Evolutionary conservation across 495 filamentous ascomycete species (phyloP), one percentile per base, ranked within the genome.

Genomic region (Echria macrotheca): DNA sequence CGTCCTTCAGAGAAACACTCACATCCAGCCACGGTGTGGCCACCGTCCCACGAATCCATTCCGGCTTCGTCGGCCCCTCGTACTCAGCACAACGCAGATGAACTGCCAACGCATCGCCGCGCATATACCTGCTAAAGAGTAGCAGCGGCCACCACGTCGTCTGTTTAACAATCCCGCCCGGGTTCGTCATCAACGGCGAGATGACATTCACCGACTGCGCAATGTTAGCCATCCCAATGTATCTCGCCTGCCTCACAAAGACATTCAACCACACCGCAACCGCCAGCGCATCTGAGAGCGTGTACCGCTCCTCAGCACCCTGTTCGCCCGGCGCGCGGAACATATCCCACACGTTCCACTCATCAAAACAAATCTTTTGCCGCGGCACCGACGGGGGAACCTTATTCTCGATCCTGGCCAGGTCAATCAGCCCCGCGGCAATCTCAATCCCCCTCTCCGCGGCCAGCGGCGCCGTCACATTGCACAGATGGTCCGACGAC

Each of bases 331-430:
- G 82, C 1, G 86, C 85, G 19, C 85, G 78, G 29, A 76, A 69
- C 5, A 84, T 84, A 58, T 89, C 85, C 86, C 86, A 89, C 10
- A 89, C 84, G 64, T 91, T 87, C 86, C 86, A 89, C 64, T 89
- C 86, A 62, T 91, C 86, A 61, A 89, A 89, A 66, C 86, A 89
- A 62, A 91, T 87, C 29, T 72, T 83, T 11, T 78, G 82, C 9
- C 72, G 65, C 10, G 76, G 76, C 22, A 79, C 75, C 3, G 70
- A 65, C 2, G 75, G 67, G 0, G 81, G 69, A 1, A 87, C 77
- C 1, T 61, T 59, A 53, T 81, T 82, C 61, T 88, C 82, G 61
- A 88, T 84, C 11, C 84, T 69, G 0, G 86, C 86, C 5, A 89
- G 77, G 59, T 89, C 85, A 53, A 89, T 87, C 1, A 88, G 68